Evolutionary conservation across 116 monocot genomes (phyloP).

Genomic region (Trichopus zeylanicus): DNA sequence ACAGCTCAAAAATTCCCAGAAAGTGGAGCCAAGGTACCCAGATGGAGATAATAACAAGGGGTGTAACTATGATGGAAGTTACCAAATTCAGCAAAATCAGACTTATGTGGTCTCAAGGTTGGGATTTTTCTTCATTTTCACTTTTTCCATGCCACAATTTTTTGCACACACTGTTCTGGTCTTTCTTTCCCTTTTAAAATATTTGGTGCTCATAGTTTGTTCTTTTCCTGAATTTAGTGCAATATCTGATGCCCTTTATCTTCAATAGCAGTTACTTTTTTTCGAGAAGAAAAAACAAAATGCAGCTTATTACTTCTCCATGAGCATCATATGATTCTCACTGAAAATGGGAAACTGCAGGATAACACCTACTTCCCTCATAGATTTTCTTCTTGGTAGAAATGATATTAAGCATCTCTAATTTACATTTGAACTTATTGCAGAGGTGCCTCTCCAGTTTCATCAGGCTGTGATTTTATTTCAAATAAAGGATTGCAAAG

Average conservation of each 20-base stretch:
- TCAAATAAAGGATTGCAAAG: slow-evolving; percentile 30
- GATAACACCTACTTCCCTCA: not conserved
- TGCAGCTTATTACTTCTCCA: not conserved
- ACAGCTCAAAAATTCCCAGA: slow-evolving; percentile 24
- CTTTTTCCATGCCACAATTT: not conserved
- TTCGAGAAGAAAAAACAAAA: no score
- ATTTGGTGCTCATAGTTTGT: no score
- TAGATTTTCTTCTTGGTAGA: not conserved
- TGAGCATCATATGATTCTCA: not conserved
- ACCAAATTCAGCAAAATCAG: slow-evolving; percentile 17
- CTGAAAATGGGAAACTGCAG: not conserved
- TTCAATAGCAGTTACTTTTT: no score
- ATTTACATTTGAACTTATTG: slow-evolving; percentile 10
- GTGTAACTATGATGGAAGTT: slow-evolving; percentile 19
- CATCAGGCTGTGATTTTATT: slow-evolving; percentile 44
- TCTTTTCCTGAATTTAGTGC: no score
- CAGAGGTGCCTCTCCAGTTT: slow-evolving; percentile 45
- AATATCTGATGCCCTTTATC: no score
- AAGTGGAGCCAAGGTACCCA: slow-evolving; percentile 23
- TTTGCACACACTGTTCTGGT: not conserved
- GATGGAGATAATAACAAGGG: slow-evolving; percentile 14
- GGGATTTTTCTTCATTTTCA: no score
- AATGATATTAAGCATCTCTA: not conserved
- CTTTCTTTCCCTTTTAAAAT: no score
- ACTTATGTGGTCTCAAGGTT: slow-evolving; percentile 30